Evolutionary conservation across 2,329 filamentous ascomycete species (phyloP), one percentile per base, ranked within the genome.

Genomic region (Triangularia setosa): DNA sequence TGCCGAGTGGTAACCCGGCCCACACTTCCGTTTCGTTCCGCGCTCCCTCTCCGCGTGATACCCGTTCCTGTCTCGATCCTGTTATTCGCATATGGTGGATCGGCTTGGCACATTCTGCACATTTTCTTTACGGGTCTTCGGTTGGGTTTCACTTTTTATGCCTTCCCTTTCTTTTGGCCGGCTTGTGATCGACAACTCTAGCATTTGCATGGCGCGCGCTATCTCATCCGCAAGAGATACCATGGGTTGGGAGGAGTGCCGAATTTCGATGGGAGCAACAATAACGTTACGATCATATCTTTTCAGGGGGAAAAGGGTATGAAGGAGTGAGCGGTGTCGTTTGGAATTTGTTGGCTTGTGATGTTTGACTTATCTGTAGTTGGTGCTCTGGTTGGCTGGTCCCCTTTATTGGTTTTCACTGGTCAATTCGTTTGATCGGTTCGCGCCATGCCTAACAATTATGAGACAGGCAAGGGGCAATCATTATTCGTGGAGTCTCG

Each of bases 81-180:
- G 16, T 53, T 54, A 25, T 57, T 62, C 16, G 52, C 21, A 44
- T 27, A 33, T 9, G 55, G 27, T 33, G 25, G 55, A 21, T 33
- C 33, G 9, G 55, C 52, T 61, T 35, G 60, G 56, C 56, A 56
- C 53, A 35, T 23, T 16, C 48, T 61, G 16, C 24, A 8, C 30
- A 33, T 33, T n/a, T 57, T 18, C 11, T 21, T 48, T 48, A 48
- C n/a, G 40, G 40, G 40, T 18, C 4, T 48, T 48, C 4, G 40
- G 40, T 18, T 23, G 8, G 12, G 18, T 30, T 58, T 57, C 24
- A 53, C 58, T 30, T 60, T 8, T 60, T 40, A 23, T 18, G 21
- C 24, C 8, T 28, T 53, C 28, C 23, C 53, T 28, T 67, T 62
- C 67, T 69, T 63, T 9, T 52, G 53, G 16, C 16, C 24, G 56